Evolutionary conservation across 345 rosid genomes (phyloP), one percentile per base, ranked within the genome.

Genomic region (Arabis hirsuta): DNA sequence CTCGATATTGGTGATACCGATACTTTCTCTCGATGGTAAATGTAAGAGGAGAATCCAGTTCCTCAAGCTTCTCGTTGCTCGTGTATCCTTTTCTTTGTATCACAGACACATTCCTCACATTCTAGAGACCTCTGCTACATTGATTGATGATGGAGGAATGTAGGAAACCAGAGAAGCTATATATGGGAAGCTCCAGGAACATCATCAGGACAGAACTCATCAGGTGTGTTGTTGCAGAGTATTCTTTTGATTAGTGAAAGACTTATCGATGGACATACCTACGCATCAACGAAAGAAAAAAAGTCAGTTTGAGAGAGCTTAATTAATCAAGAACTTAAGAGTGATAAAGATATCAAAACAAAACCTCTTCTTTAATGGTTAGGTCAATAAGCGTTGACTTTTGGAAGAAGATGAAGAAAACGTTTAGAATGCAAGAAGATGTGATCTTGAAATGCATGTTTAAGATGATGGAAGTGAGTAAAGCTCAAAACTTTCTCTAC

Each of bases 141-240:
- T 80, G 26, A 73, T 63, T 9, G 84, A 69, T 53, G 85, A 85
- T 50, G 96, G 96, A 16, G 89, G 89, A n/a, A n/a, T 72, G 82
- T 94, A 94, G 27, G 79, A 54, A 24, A 85, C 85, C 9, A 83
- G 65, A 3, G 93, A 80, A 74, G 91, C 96, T 6, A 82, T 32
- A n/a, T 88, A 91, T 44, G 97, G 97, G 74, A 94, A 90, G 83
- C 88, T 67, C 83, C 86, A 4, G 83, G 24, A 12, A 7, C n/a
- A n/a, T n/a, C n/a, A n/a, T n/a, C n/a, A n/a, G n/a, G n/a, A n/a
- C n/a, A n/a, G n/a, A n/a, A n/a, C n/a, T n/a, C n/a, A n/a, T n/a
- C n/a, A n/a, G n/a, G 99, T 38, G 96, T 89, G 19, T 90, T 92
- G 83, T 96, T 92, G 85, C 98, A 90, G 31, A 96, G 96, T 71